A percentile compares a stretch with the other conserved stretches of the same genome.
These are phyloP conservation scores for Flagelloscypha sp. DNA, from an alignment of 768 basidiomycete species.

Conservation along the genomic window DNA sequence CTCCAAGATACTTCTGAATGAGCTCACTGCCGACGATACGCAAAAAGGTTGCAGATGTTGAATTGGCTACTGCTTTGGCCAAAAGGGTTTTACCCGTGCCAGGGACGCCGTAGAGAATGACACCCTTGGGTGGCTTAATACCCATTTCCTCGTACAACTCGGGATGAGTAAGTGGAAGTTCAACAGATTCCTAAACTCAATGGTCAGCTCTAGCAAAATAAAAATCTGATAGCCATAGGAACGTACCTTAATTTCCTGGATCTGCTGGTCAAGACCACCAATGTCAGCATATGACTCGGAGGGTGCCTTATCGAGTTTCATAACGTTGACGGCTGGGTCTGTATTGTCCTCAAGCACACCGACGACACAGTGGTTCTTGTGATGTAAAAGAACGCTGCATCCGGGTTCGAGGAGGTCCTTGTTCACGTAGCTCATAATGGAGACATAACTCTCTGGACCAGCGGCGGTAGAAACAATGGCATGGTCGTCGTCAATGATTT, in stretches of 20 bases:
- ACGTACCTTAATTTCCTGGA: conserved; percentile 94
- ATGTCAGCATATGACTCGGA: conserved; percentile 98
- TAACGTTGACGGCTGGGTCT: conserved; percentile 94
- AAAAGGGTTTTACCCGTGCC: conserved; percentile 98
- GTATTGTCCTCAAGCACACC: conserved; percentile 94
- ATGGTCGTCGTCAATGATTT: conserved; percentile 97
- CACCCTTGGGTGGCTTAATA: conserved; percentile 98
- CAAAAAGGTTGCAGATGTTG: conserved; percentile 96
- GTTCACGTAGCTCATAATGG: conserved; percentile 97
- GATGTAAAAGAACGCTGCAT: conserved; percentile 89
- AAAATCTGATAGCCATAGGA: not conserved
- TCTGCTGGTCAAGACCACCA: conserved; percentile 93
- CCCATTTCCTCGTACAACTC: conserved; percentile 99
- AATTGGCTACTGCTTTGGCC: conserved; percentile 96
- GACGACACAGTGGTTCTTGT: conserved; percentile 91
- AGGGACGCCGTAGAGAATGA: conserved; percentile 96
- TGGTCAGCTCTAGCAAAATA: conserved; percentile 2
- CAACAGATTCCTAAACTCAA: conserved; percentile 81
- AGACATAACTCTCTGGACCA: conserved; percentile 94
- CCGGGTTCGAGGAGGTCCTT: conserved; percentile 96
- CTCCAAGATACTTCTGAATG: conserved; percentile 98
- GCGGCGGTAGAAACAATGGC: conserved; percentile 96
- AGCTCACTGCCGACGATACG: conserved; percentile 97
- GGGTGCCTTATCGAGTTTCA: conserved; percentile 99
- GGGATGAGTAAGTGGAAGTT: conserved; percentile 93